phyloP scores from a whole-genome alignment of 257 asterid genomes.

The Solanum okadae region DNA sequence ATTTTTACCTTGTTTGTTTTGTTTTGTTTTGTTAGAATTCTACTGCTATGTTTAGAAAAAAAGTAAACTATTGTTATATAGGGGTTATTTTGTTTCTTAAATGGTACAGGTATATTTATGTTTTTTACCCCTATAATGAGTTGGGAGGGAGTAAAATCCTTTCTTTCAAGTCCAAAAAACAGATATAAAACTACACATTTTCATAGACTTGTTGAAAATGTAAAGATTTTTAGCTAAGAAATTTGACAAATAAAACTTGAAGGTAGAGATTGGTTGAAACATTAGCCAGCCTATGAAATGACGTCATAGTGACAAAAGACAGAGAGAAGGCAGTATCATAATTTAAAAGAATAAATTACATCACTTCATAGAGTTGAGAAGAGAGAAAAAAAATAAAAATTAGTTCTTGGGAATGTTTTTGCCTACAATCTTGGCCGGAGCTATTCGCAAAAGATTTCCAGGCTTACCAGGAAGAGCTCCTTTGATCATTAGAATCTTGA shows the following conservation, averaged over 20 bases:
- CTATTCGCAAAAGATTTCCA: slow-evolving; percentile 84
- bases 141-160: neutral
- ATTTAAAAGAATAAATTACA: slow-evolving; percentile 8
- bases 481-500: slow-evolving; percentile 68
- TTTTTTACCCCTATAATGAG: neutral
- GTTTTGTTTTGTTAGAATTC: too few relatives aligned
- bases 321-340: neutral
- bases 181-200: neutral
- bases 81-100: too few relatives aligned
- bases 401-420: slow-evolving; percentile 66
- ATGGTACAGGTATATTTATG: too few relatives aligned
- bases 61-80: too few relatives aligned
- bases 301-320: neutral
- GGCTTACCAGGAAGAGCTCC: slow-evolving; percentile 99
- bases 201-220: neutral
- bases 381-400: neutral
- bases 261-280: neutral
- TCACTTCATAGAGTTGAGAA: neutral
- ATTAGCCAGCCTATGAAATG: neutral
- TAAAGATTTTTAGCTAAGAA: neutral
- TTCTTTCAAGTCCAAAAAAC: neutral
- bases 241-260: neutral
- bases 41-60: too few relatives aligned
- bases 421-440: slow-evolving; percentile 96
- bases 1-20: too few relatives aligned